These are phyloP conservation scores for Kurtzmaniella quercitrusa DNA, from an alignment of 1,139 yeast species.

Conservation along the genomic window DNA sequence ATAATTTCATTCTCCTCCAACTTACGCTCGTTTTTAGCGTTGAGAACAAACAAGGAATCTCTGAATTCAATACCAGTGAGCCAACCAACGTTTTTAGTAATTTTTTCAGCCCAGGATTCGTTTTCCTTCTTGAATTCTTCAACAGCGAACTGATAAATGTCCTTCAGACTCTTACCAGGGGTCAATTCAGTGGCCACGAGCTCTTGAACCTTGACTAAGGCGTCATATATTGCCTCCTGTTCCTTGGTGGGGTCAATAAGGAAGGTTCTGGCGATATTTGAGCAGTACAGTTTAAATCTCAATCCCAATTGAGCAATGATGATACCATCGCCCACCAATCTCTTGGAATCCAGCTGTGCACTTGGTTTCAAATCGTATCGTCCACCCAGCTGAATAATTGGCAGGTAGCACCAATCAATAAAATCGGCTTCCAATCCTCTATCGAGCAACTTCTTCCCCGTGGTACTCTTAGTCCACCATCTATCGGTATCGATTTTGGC, in stretches of 20 bases:
- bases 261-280: conserved; percentile 84
- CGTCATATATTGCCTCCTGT: conserved; percentile 76
- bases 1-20: conserved; percentile 73
- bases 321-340: conserved; percentile 71
- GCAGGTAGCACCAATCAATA: conserved; percentile 93
- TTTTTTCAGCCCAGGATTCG: conserved; percentile 55
- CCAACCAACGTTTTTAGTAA: conserved; percentile 85
- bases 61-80: conserved; percentile 87
- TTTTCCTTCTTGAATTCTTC: conserved; percentile 52
- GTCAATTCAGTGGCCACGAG: conserved; percentile 51
- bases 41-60: conserved; percentile 72
- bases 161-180: conserved; percentile 63
- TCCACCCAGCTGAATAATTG: conserved; percentile 87
- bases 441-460: conserved; percentile 48
- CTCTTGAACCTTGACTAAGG: conserved; percentile 63
- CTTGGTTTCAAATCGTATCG: conserved; percentile 81
- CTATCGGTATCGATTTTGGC: conserved; percentile 73
- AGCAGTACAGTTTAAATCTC: conserved; percentile 85
- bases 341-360: conserved; percentile 68
- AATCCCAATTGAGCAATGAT: conserved; percentile 82
- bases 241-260: conserved; percentile 83
- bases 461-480: conserved; percentile 60
- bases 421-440: conserved; percentile 65
- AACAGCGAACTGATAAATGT: conserved; percentile 61
- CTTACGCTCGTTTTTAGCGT: conserved; percentile 65